A percentile compares a stretch with the other conserved stretches of the same genome.
Evolutionary conservation across 805 yeast species (phyloP).

Genomic region (Wickerhamiella alocasiicola): DNA sequence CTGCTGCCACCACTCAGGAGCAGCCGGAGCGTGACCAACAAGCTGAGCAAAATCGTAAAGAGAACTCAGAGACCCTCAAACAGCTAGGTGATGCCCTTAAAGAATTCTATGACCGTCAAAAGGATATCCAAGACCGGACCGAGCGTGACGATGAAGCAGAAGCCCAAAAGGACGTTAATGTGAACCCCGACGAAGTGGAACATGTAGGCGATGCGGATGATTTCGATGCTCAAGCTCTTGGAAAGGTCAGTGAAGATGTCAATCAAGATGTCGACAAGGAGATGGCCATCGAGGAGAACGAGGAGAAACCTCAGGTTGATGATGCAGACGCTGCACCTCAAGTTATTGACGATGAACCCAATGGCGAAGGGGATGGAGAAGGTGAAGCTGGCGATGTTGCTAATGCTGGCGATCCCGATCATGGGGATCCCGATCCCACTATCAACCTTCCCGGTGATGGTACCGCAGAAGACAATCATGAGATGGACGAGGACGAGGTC

Average conservation of each 20-base stretch:
- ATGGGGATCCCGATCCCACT: constrained; percentile 17
- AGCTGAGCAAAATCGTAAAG: constrained; percentile 24
- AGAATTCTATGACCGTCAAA: constrained; percentile 81
- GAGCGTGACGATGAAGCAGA: constrained; percentile 24
- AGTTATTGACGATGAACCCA: constrained; percentile 12
- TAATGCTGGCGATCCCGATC: constrained; percentile 17
- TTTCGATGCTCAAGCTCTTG: constrained; percentile 80
- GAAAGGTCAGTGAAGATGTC: constrained; percentile 55
- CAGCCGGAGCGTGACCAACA: constrained; percentile 31
- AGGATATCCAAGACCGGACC: constrained; percentile 67
- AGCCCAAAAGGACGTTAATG: constrained; percentile 29
- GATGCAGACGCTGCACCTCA: constrained; percentile 22
- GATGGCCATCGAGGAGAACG: constrained; percentile 30
- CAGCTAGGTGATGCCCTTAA: constrained; percentile 85
- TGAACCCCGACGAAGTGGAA: constrained; percentile 66
- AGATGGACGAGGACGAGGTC: not conserved
- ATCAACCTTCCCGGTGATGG: constrained; percentile 23
- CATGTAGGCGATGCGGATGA: constrained; percentile 49
- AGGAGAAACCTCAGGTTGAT: constrained; percentile 20
- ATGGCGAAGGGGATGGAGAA: constrained; percentile 23
- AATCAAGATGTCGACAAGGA: constrained; percentile 52
- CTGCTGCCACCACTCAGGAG: constrained; percentile 48
- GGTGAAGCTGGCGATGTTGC: constrained; percentile 19
- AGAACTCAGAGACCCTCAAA: constrained; percentile 47
- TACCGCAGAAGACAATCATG: constrained; percentile 14